Conservation (phyloP, 345 rosid genomes). For the Camelina hispida region DNA sequence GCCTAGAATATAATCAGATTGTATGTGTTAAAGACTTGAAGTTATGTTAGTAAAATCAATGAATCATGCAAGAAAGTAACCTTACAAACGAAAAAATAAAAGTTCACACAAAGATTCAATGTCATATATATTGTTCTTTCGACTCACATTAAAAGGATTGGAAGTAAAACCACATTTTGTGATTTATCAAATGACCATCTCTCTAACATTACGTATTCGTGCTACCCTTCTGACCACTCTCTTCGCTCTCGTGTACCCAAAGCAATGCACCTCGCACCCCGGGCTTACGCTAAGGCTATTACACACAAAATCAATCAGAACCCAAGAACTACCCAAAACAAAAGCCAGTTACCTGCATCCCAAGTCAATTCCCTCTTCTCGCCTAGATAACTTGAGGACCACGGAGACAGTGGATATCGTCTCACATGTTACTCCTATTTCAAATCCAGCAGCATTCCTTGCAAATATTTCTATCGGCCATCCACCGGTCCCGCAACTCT, state of each 20-base stretch:
- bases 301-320: constrained; percentile 6
- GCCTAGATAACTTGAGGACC: constrained; percentile 15
- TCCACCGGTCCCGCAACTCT: constrained; percentile 35
- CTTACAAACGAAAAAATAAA: neutral
- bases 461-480: constrained; percentile 42
- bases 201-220: constrained; percentile 9
- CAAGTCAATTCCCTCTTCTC: neutral
- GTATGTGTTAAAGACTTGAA: neutral
- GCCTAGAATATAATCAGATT: constrained; percentile 12
- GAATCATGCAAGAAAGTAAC: constrained; percentile 3
- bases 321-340: neutral
- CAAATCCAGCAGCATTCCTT: constrained; percentile 35
- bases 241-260: neutral
- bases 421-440: constrained; percentile 35
- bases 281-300: neutral
- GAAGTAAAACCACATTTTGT: neutral
- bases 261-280: constrained; percentile 20
- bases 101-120: constrained; percentile 36
- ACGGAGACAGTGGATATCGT: constrained; percentile 16
- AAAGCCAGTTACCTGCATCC: constrained; percentile 1
- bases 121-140: neutral
- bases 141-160: neutral
- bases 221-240: neutral
- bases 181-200: constrained; percentile 29
- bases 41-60: neutral